Percentiles rank a stretch among this genome's conserved stretches.
Conservation (phyloP, 176 grass and related monocot genomes). For the Ensete glaucum region DNA sequence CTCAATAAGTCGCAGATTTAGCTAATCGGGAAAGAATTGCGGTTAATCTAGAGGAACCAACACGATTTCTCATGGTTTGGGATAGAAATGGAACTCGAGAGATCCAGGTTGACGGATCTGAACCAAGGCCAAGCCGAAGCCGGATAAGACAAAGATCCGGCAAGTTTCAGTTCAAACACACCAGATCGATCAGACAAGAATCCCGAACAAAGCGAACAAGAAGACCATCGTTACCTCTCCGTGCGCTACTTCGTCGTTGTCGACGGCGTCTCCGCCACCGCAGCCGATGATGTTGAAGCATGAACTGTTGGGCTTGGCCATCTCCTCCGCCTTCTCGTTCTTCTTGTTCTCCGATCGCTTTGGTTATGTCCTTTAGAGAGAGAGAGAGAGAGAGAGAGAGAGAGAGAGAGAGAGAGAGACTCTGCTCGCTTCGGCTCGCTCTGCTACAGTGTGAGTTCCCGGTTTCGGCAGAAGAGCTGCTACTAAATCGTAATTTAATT, state of each 20-base stretch:
- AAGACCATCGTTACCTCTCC: conserved; percentile 17
- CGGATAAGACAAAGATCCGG: neutral
- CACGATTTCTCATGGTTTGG: no score
- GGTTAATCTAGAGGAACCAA: no score
- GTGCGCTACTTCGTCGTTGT: neutral
- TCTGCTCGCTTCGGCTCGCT: neutral
- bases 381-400: no score
- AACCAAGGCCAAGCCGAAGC: no score
- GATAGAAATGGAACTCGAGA: no score
- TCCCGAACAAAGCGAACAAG: conserved; percentile 25
- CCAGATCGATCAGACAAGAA: neutral
- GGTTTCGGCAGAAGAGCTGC: neutral
- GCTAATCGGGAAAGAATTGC: no score
- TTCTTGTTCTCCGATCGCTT: neutral
- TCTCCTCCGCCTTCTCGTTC: neutral
- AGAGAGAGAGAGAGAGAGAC: no score
- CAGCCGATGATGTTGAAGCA: conserved; percentile 75
- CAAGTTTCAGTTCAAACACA: neutral
- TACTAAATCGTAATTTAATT: neutral
- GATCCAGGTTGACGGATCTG: no score
- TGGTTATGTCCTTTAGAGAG: no score
- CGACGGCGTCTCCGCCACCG: conserved; percentile 25
- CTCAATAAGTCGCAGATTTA: no score
- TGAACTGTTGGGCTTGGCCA: conserved; percentile 43
- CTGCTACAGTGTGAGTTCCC: neutral